Base-by-base conservation (phyloP, 2,329 filamentous ascomycete species). In the Talaromyces sp. region DNA sequence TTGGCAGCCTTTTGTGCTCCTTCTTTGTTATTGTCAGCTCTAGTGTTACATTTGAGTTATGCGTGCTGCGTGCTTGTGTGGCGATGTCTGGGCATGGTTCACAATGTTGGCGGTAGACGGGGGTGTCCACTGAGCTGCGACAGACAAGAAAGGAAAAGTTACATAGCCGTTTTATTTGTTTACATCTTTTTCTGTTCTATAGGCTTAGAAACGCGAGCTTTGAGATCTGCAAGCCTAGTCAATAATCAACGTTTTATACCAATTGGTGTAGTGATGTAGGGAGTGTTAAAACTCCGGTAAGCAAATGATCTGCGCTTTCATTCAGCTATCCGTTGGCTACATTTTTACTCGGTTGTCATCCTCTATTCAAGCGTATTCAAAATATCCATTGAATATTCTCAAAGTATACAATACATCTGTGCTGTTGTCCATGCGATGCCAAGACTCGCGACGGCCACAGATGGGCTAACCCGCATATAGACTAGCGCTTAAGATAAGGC, bases 1-100 rank as follows among this genome's bases (percentile, higher is more conserved):
- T 61, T 61, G 59, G 59, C 58, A 52, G 58, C 56, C 41, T 52
- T 57, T 61, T 58, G 53, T 52, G 56, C 55, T 58, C 49, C 46
- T 24, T 57, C 27, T 50, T 26, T 13, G n/a, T 57, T 57, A 46
- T 43, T 52, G 27, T 52, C 49, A 7, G 11, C 49, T 52, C 27
- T 52, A 29, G 24, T 27, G 49, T 52, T 29, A n/a, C 49, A 27
- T 29, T 19, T 52, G 43, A 46, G 43, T 52, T 52, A 7, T 52
- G 17, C 26, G 24, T 27, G 49, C 24, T 52, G 49, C 27, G 27
- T 52, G 6, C 43, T 21, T 24, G n/a, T 46, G 43, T 46, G 43
- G 43, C 43, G 17, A 46, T 46, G 21, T 46, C 43, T 14, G n/a
- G 43, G 24, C 43, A 46, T 52, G 49, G 27, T 29, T 27, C 26